Evolutionary conservation across 2,329 filamentous ascomycete genomes (phyloP), one percentile per base, ranked within the genome.

Genomic region (Alternaria incomplexa): DNA sequence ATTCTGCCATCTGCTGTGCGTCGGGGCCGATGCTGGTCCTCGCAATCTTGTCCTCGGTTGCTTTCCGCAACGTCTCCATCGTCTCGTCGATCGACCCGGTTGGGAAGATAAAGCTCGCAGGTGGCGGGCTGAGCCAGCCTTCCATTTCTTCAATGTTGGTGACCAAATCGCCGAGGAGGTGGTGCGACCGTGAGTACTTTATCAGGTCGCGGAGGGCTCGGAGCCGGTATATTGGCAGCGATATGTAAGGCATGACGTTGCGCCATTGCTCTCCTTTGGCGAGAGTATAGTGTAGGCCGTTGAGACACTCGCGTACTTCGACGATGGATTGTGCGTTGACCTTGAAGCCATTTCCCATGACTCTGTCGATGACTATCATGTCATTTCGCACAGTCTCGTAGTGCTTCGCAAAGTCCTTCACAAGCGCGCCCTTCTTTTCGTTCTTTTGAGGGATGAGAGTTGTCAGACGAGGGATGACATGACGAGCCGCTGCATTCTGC

Each of bases 401-500:
- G 30, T 59, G 50, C 6, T 44, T 15, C 25, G 47, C 15, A 13
- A 62, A 62, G 8, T 52, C 51, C 5, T 32, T 30, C 32, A 58
- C 36, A 9, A 62, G 40, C 26, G 22, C 22, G n/a, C n/a, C n/a
- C 15, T 56, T 62, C 4, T 56, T 50, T 25, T 30, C 5, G 5
- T 30, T 51, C 15, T 26, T 48, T 10, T 25, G 47, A 3, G 45
- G 46, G 9, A 17, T 12, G 6, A 51, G 22, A n/a, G 46, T 15
- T 23, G 59, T 40, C 22, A 64, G 58, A 47, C 59, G 59, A 26
- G 58, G 58, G 22, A 64, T 20, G 25, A 51, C 45, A n/a, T 58
- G 48, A 20, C 54, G 58, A 40, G 62, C 54, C 10, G 44, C 44
- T 3, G 36, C 48, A 12, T 36, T 20, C 45, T 46, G 58, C 36